Base-by-base conservation (phyloP, 441 rosid species). In the Syzygium syzygioides region DNA sequence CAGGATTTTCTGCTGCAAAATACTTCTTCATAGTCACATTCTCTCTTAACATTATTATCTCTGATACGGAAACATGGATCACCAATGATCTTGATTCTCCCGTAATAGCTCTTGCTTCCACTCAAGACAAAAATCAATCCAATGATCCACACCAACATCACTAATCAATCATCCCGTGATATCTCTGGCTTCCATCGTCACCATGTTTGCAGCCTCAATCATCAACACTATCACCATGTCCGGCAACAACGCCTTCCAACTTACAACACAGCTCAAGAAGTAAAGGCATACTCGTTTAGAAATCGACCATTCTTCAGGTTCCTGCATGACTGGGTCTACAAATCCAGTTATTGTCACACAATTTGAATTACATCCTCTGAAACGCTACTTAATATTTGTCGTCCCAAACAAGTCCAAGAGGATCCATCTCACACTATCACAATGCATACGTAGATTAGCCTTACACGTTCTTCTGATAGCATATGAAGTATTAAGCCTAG, bases 361-460 rank as follows among this genome's bases (percentile, higher is more conserved):
- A 59, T 26, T 26, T 26, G 30, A 59, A 59, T 15, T 59, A 26
- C n/a, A 26, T 59, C 30, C 0, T 26, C 26, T 13, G 15, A 59
- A 59, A 59, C 0, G 10, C 28, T 25, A 59, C n/a, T 59, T 59
- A 59, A 4, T 2, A 59, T 23, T 26, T 59, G 12, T 59, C 64
- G 26, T 59, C 64, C n/a, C 64, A 59, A 28, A 59, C 64, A 59
- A 59, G 64, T 59, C 0, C 64, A 59, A 59, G 64, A 59, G 64
- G n/a, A 26, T 59, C 1, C n/a, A 25, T 59, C 0, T 59, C 14
- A 59, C 3, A 59, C 0, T 0, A 0, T 59, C 15, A 56, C 30
- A 59, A 4, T 59, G 64, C 26, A 59, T 59, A 11, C n/a, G 14
- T 59, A 25, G 64, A 59, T 59, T 59, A 59, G 64, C 30, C 64